Evolutionary conservation across 768 basidiomycete genomes (phyloP), one percentile per base, ranked within the genome.

Genomic region (Amanita rimosa): DNA sequence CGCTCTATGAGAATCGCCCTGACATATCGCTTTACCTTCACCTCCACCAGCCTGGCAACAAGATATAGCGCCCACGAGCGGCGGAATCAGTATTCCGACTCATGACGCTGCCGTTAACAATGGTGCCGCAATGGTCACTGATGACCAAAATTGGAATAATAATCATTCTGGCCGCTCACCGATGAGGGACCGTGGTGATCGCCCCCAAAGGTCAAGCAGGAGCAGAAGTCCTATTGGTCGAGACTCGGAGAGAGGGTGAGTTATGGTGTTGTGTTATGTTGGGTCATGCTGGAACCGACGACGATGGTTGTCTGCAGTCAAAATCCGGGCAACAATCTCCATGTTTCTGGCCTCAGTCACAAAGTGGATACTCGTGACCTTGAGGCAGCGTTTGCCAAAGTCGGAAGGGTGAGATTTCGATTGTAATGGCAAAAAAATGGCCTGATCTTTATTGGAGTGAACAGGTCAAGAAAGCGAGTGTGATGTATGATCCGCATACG

Each of bases 351-450:
- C 21, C 65, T 83, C 27, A 74, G 71, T 41, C 72, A 72, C 54
- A 70, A 67, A 57, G 67, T 77, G 50, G 91, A 92, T 59, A 86
- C 85, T 31, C 81, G 85, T 48, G 85, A 90, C 57, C 83, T 99
- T 48, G 92, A 96, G 65, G 78, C 81, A 11, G 79, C 81, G 6
- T 99, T 99, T 62, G 73, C 79, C 52, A 94, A 93, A 67, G 78
- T 83, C 66, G 96, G 96, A 17, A 37, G 50, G 50, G 50, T 45
- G 21, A 21, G 50, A 34, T 41, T 26, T 16, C n/a, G 13, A 22
- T 22, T 9, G 17, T 26, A 36, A 3, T 6, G 19, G 6, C 6
- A 27, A 29, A 26, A 11, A 29, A 26, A 8, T 16, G 26, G 13
- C 11, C 14, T 17, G 11, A 14, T 50, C 36, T 31, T 34, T 0